Evolutionary conservation across 2,329 filamentous ascomycete genomes (phyloP), one percentile per base, ranked within the genome.

Genomic region (Penicillium sclerotigenum): DNA sequence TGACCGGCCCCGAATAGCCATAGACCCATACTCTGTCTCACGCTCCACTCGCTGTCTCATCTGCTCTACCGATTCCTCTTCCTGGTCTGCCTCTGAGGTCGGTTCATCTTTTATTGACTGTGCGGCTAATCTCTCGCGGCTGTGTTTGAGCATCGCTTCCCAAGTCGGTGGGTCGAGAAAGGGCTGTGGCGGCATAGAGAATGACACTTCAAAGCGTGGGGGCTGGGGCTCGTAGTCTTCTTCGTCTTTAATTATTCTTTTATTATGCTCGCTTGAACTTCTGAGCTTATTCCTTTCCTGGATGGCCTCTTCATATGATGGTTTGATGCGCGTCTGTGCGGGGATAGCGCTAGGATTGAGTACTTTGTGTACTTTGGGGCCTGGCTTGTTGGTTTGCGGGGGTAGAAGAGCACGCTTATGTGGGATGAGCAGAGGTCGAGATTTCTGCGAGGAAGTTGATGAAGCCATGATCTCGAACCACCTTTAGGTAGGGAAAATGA

Each of bases 151-250:
- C 46, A 74, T 67, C 13, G 57, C 65, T 54, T 71, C 70, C 61
- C 74, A 70, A 10, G 61, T 46, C 6, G 59, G 64, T 8, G 73
- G 70, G 56, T 77, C 72, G 9, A 77, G 64, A 51, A 77, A 77
- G 22, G 72, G 75, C 58, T 76, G 73, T 33, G 71, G 64, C 20
- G 67, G 56, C 8, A 56, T 54, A 24, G 68, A 69, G 16, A 73
- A 72, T 45, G 75, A 63, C 48, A 72, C 66, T 42, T 74, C 68
- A n/a, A 68, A 65, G 13, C 57, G 58, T 1, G 45, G 26, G 5
- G 54, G n/a, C 9, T 51, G 56, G 7, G 26, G n/a, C 4, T 41
- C 38, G 13, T 34, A 38, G 9, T 54, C 29, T 20, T 45, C 29
- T 46, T 47, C 50, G 1, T 55, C 8, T 14, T 52, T 43, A 7